phyloP scores from a whole-genome alignment of 2,329 filamentous ascomycete species.

The Botrytis aclada region DNA sequence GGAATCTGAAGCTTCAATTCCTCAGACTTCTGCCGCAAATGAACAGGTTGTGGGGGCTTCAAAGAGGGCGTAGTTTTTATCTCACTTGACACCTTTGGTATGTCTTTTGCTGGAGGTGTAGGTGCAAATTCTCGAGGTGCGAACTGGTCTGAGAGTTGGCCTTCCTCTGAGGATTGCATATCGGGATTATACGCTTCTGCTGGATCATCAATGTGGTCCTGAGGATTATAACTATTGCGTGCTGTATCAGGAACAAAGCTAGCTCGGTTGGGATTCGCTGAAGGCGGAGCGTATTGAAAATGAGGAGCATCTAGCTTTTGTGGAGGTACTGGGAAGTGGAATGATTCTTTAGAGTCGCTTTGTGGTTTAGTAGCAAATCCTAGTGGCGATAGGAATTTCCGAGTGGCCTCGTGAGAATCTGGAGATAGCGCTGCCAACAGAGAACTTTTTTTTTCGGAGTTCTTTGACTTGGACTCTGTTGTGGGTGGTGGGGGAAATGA shows the following conservation, averaged over 20 bases:
- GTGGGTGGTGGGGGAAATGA: slow-evolving; percentile 36
- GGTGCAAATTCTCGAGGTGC: slow-evolving; percentile 22
- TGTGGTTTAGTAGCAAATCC: slow-evolving; percentile 4
- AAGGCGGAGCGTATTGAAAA: slow-evolving; percentile 57
- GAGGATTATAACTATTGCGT: slow-evolving; percentile 34
- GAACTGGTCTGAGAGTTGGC: slow-evolving; percentile 24
- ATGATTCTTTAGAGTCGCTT: slow-evolving; percentile 38
- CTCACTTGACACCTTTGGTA: slow-evolving; percentile 1
- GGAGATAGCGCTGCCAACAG: slow-evolving; percentile 15
- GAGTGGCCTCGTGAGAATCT: slow-evolving; percentile 43
- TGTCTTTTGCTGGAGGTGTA: slow-evolving; percentile 17
- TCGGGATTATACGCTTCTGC: slow-evolving; percentile 24
- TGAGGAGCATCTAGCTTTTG: slow-evolving; percentile 51
- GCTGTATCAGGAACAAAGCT: slow-evolving; percentile 18
- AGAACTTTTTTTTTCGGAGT: slow-evolving; percentile 47
- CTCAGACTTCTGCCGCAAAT: slow-evolving; percentile 25
- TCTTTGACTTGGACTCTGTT: slow-evolving; percentile 45
- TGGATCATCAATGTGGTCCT: slow-evolving; percentile 30
- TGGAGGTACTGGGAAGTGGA: slow-evolving; percentile 56
- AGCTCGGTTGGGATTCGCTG: slow-evolving; percentile 38
- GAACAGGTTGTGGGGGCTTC: slow-evolving; percentile 24
- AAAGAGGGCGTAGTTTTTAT: slow-evolving; percentile 7
- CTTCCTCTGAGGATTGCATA: slow-evolving; percentile 7
- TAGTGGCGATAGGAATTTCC: slow-evolving; percentile 33
- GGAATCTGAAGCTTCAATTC: slow-evolving; percentile 31